Base-by-base conservation (phyloP, 140 eudicot species). In the Anethum foeniculum region DNA sequence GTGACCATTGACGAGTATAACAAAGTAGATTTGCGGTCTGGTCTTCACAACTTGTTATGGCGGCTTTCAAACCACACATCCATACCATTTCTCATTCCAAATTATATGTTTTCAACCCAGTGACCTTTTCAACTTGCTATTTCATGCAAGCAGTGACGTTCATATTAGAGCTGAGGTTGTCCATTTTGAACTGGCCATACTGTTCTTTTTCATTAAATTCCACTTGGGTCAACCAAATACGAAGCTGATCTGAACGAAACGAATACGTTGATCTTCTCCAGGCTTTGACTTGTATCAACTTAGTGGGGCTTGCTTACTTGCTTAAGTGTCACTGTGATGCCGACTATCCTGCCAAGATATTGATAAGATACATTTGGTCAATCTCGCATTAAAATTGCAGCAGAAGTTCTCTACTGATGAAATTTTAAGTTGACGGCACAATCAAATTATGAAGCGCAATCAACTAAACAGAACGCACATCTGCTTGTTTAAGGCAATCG, bases 101-200 rank as follows among this genome's bases (percentile, higher is more conserved):
- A 62, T 62, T 9, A 25, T 25, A 25, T 8, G 12, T n/a, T 60
- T 58, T 23, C 69, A 60, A n/a, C 68, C 1, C 69, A 10, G 15
- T 10, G 69, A 62, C 34, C 69, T 3, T 62, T 62, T 62, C 69
- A 62, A 62, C 34, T 62, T 62, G 69, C 32, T 10, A 25, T 14
- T 62, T 62, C 34, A 62, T 62, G 34, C 69, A 62, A 62, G 69
- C 69, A 62, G 32, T 60, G 68, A 60, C 68, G 68, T 60, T n/a
- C 14, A n/a, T 58, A 58, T n/a, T 8, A 8, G 27, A 58, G 68
- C 32, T 30, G 1, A n/a, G 27, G 68, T 32, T 2, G 68, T 60
- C 68, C 68, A 60, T 60, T 7, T 60, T 60, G 15, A n/a, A 60
- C 68, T 58, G 28, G 30, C 67, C 65, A 21, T 56, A 64, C 41